A percentile compares a stretch with the other conserved stretches of the same genome.
phyloP scores from a whole-genome alignment of 352 stramenopile genomes.

The Phytophthora pluvialis region DNA sequence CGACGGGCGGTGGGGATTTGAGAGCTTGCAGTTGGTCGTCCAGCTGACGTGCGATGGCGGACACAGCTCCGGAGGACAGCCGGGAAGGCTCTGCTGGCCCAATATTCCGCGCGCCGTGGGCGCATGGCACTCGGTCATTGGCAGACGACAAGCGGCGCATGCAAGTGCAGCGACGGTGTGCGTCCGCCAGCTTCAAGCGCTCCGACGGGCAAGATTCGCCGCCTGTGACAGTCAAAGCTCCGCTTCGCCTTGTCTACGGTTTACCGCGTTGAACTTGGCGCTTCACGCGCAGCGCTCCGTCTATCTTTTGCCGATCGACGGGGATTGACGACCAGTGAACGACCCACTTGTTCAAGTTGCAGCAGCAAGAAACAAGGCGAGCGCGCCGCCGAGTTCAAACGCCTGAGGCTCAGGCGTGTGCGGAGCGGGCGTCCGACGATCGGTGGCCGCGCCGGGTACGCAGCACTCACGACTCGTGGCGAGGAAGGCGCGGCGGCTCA shows the following conservation, averaged over 20 bases:
- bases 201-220: constrained; percentile 15
- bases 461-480: constrained; percentile 7
- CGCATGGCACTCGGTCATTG: constrained; percentile 14
- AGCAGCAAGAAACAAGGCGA: constrained; percentile 35
- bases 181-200: constrained; percentile 22
- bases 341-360: constrained; percentile 33
- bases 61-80: too few relatives aligned
- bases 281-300: constrained; percentile 19
- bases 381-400: constrained; percentile 19
- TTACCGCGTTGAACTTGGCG: constrained; percentile 33
- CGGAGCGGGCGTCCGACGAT: neutral
- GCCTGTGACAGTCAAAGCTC: constrained; percentile 33
- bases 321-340: constrained; percentile 31
- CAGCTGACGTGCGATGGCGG: constrained; percentile 14
- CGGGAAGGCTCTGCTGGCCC: constrained; percentile 13
- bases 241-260: constrained; percentile 31
- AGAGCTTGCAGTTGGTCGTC: constrained; percentile 18
- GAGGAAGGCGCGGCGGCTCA: neutral
- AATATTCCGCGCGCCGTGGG: constrained; percentile 14
- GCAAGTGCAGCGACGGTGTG: constrained; percentile 25
- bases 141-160: constrained; percentile 4
- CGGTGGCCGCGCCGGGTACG: neutral
- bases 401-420: constrained; percentile 8
- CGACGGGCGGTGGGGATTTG: constrained; percentile 28
- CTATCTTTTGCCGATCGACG: constrained; percentile 36